Base-by-base conservation (phyloP, 345 rosid species). In the Gossypium ekmanianum region DNA sequence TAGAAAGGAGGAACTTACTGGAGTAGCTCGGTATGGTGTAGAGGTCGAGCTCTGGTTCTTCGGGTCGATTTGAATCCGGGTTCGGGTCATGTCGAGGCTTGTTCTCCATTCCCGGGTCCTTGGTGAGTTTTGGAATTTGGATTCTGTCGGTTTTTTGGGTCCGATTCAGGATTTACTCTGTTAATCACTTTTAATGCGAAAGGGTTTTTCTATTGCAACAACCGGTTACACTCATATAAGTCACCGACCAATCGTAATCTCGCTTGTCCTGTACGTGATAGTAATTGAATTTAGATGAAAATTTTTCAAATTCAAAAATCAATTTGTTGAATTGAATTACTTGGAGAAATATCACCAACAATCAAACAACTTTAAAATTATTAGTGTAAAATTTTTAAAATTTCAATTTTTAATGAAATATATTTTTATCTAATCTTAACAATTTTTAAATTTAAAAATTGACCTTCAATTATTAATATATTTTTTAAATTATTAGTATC, bases 1-100 rank as follows among this genome's bases (percentile, higher is more conserved):
- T 48, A 48, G 10, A 57, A 43, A 26, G 4, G 56, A 14, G 75
- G 64, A 62, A 80, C 84, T 80, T 83, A 92, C 97, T 85, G 80
- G 97, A 89, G 72, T 83, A 81, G 75, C 89, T 76, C 52, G 97
- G 97, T 47, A 92, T 88, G 80, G 97, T 90, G 90, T 88, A 88
- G 80, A 84, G 86, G 43, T 92, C 97, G 67, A 85, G 75, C 71
- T 87, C 91, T 76, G 87, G 85, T 68, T 83, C 89, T 34, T 68
- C 75, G 47, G 79, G 79, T 24, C 84, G 86, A 75, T 39, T 75
- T 61, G 68, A 76, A 50, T 76, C 81, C 54, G 71, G 73, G 81
- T 76, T 84, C 83, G 88, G 83, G 78, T 85, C 83, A 26, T 79
- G 71, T 27, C 71, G 76, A 50, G 83, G 26, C 57, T 71, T 55